Percentiles rank a stretch among this genome's conserved stretches.
phyloP scores from a whole-genome alignment of 2,329 filamentous ascomycete genomes.

The Atkinsonella hypoxylon region DNA sequence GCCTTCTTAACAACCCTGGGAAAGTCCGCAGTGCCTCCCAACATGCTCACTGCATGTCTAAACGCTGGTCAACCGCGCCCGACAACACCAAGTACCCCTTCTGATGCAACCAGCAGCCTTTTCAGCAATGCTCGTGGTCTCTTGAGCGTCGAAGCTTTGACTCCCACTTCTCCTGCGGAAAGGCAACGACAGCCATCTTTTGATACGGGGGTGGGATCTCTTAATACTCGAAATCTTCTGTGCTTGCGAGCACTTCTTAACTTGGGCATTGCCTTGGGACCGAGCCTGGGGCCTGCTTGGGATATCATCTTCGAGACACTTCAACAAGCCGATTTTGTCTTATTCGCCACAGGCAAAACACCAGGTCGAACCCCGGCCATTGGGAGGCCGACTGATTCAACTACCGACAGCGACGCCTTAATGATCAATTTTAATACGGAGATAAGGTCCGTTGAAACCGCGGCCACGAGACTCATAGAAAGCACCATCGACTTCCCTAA shows the following conservation, averaged over 20 bases:
- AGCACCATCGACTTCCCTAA: slow-evolving; percentile 88
- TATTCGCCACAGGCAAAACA: slow-evolving; percentile 51
- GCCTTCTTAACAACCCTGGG: slow-evolving; percentile 89
- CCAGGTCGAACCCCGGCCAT: slow-evolving; percentile 39
- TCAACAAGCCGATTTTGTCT: slow-evolving; percentile 82
- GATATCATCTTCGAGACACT: slow-evolving; percentile 83
- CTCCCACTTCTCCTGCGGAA: slow-evolving; percentile 45
- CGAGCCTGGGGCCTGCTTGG: slow-evolving; percentile 77
- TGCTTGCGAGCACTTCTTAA: slow-evolving; percentile 90
- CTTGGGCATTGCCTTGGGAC: slow-evolving; percentile 83
- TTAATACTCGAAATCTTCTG: slow-evolving; percentile 82
- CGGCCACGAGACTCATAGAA: slow-evolving; percentile 76
- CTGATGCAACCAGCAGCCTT: slow-evolving; percentile 42
- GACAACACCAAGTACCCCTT: slow-evolving; percentile 29
- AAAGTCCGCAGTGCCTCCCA: slow-evolving; percentile 83
- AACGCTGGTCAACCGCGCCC: slow-evolving; percentile 35
- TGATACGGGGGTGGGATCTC: slow-evolving; percentile 39
- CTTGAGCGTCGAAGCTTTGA: slow-evolving; percentile 61
- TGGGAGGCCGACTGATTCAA: slow-evolving; percentile 32
- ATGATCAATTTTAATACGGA: slow-evolving; percentile 65
- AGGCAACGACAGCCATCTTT: slow-evolving; percentile 46
- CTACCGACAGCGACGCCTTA: slow-evolving; percentile 34
- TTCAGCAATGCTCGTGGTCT: slow-evolving; percentile 61
- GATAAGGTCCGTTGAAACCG: slow-evolving; percentile 78
- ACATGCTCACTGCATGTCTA: slow-evolving; percentile 51